Evolutionary conservation across 805 yeast species (phyloP).

Genomic region (Kuraishia floccosa): DNA sequence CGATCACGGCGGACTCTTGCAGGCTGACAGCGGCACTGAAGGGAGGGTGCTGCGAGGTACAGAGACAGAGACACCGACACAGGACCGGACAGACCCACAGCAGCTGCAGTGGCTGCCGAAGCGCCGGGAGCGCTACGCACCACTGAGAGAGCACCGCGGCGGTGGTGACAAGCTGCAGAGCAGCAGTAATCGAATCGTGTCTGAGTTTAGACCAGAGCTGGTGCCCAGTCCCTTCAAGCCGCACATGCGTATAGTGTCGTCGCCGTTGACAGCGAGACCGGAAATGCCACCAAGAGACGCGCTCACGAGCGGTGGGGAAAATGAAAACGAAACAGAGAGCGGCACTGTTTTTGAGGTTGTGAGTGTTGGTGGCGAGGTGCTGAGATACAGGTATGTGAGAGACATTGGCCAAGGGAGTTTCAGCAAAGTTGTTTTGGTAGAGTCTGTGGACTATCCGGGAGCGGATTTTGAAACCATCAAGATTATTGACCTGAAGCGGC

Average conservation of each 20-base stretch:
- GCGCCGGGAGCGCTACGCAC: too few relatives aligned
- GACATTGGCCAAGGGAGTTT: conserved; percentile 61
- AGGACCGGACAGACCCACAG: too few relatives aligned
- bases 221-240: not conserved
- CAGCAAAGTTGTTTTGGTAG: conserved; percentile 48
- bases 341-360: too few relatives aligned
- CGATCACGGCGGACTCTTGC: too few relatives aligned
- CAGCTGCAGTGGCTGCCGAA: too few relatives aligned
- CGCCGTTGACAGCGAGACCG: too few relatives aligned
- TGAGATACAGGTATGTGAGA: conserved; percentile 21
- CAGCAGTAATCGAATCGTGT: conserved; percentile 1
- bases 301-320: not conserved
- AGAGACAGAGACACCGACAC: too few relatives aligned
- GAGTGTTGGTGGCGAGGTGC: too few relatives aligned
- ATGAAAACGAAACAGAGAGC: not conserved
- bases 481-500: conserved; percentile 11
- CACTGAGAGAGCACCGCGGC: too few relatives aligned
- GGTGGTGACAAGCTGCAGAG: too few relatives aligned
- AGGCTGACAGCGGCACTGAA: too few relatives aligned
- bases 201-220: conserved; percentile 1
- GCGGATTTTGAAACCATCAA: not conserved
- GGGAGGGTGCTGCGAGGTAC: too few relatives aligned
- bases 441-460: conserved; percentile 10
- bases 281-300: not conserved
- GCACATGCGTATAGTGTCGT: not conserved